Evolutionary conservation across 108 stramenopile species (phyloP), one percentile per base, ranked within the genome.

Genomic region (Cyclotella choctawhatcheeana): DNA sequence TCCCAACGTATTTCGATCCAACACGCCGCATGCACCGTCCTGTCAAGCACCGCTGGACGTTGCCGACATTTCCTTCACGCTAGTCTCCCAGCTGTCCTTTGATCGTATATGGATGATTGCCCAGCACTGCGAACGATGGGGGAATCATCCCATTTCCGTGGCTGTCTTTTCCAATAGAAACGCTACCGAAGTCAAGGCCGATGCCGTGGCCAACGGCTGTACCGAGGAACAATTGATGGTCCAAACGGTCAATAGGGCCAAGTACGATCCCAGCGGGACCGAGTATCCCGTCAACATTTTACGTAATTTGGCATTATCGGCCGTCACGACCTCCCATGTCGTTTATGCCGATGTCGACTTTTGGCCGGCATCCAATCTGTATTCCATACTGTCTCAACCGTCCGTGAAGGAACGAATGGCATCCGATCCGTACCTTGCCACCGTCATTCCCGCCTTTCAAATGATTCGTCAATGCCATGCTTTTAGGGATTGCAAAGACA

Each of bases 211-310:
- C 12, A 31, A 72, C 18, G 79, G 82, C 12, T 86, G 85, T 34
- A 63, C 65, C 10, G 20, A 60, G 14, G 69, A 85, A 16, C 29
- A 58, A 2, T 55, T 85, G 21, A 80, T 73, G 0, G 65, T 85
- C 16, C 84, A 82, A 64, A 79, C 79, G 53, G 78, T 80, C 45
- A 64, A 58, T 43, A 69, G 54, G 27, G 67, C 70, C 17, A 69
- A 47, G 35, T 67, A 71, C 37, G 73, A 85, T 76, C 71, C 77
- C 43, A 34, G 34, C 8, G 75, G 83, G 25, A 84, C 69, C 8
- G 88, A 93, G 29, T 97, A 95, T 74, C 97, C 97, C 16, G 94
- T 96, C 77, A 97, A 97, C 75, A 40, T 83, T 0, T 67, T 97
- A 52, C 88, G 97, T 5, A 97, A 95, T 66, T 64, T 89, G 61